Percentiles rank a stretch among this genome's conserved stretches.
phyloP scores from a whole-genome alignment of 352 stramenopile genomes.

The Phytophthora citrophthora region DNA sequence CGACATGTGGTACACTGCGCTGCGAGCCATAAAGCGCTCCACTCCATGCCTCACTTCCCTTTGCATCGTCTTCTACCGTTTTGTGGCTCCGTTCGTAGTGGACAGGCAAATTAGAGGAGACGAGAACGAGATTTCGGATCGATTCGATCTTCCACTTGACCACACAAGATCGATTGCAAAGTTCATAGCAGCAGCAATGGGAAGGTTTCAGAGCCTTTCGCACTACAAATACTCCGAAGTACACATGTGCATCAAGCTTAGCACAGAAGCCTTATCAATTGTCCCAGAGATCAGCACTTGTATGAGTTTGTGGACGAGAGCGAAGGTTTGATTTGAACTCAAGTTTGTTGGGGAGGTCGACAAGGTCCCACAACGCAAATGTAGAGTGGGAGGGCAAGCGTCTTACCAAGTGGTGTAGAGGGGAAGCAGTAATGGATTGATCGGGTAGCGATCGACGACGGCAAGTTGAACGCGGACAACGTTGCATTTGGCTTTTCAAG shows the following conservation, averaged over 20 bases:
- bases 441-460: slow-evolving; percentile 4
- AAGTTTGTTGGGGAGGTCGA: background rate
- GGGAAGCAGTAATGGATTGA: slow-evolving; percentile 20
- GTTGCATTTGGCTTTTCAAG: slow-evolving; percentile 2
- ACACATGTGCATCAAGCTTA: background rate
- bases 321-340: slow-evolving; percentile 11
- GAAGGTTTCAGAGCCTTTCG: background rate
- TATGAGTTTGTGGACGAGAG: slow-evolving; percentile 5
- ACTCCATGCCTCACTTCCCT: slow-evolving; percentile 18
- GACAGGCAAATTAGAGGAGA: slow-evolving; percentile 9
- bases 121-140: slow-evolving; percentile 10
- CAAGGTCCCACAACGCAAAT: background rate
- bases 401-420: slow-evolving; percentile 14
- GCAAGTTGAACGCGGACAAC: slow-evolving; percentile 1
- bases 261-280: background rate
- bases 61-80: slow-evolving; percentile 4
- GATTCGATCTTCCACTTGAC: background rate
- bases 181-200: slow-evolving; percentile 2
- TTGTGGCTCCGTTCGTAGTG: slow-evolving; percentile 8
- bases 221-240: background rate
- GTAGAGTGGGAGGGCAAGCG: slow-evolving; percentile 14
- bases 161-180: slow-evolving; percentile 4
- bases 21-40: slow-evolving; percentile 1
- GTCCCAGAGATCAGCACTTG: slow-evolving; percentile 1
- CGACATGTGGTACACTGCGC: slow-evolving; percentile 1